Base-by-base conservation (phyloP, 2,329 filamentous ascomycete genomes). In the Immersiporthe knoxdaviesiana region DNA sequence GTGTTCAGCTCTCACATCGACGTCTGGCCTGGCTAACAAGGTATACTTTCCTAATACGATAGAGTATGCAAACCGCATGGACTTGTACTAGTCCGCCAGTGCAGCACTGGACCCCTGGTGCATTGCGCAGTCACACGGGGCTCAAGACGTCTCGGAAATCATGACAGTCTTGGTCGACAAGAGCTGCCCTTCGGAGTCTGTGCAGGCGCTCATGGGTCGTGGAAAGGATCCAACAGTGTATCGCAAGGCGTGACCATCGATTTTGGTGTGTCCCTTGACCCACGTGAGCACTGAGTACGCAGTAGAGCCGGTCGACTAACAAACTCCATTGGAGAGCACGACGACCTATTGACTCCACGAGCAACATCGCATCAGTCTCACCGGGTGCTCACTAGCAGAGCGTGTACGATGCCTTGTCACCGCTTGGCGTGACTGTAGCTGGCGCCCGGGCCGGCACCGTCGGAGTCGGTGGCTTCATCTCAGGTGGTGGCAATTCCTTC, bases 401-500 rank as follows among this genome's bases (percentile, higher is more conserved):
- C n/a, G n/a, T n/a, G n/a, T n/a, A n/a, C n/a, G n/a, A n/a, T n/a
- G n/a, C n/a, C n/a, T n/a, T n/a, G n/a, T n/a, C n/a, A n/a, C n/a
- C n/a, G n/a, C n/a, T n/a, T n/a, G n/a, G n/a, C n/a, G n/a, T n/a
- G n/a, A n/a, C n/a, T n/a, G n/a, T n/a, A n/a, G n/a, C n/a, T n/a
- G n/a, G n/a, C n/a, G n/a, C n/a, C n/a, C n/a, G n/a, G n/a, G n/a
- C n/a, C n/a, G n/a, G n/a, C n/a, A n/a, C n/a, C n/a, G n/a, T n/a
- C n/a, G n/a, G n/a, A n/a, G n/a, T n/a, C n/a, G n/a, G n/a, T n/a
- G n/a, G n/a, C n/a, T n/a, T n/a, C n/a, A n/a, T n/a, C n/a, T 78
- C 84, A 0, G 83, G 83, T 8, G 82, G 84, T 37, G 85, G 85
- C 14, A 80, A 85, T 32, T 84, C 83, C 0, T 86, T 80, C 76